Conservation (phyloP, 129 eudicot genomes). For the Flaveria brownii region DNA sequence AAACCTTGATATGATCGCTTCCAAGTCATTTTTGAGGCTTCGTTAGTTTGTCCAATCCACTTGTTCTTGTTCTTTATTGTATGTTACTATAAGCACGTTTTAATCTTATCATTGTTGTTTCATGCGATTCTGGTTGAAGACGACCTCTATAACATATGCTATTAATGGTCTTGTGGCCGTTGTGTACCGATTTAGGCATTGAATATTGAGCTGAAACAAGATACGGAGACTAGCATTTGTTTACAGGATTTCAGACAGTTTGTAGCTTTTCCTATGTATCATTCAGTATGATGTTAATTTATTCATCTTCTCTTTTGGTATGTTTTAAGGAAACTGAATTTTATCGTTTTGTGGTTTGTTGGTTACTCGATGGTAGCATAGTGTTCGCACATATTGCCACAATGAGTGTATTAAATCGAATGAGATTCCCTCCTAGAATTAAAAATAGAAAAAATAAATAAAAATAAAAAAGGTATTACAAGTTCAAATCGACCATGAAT, state of each 20-base stretch:
- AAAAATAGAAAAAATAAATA: too few relatives aligned
- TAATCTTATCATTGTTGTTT: neutral
- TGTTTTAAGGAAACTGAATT: neutral
- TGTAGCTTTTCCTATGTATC: slow-evolving; percentile 12
- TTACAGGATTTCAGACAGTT: slow-evolving; percentile 16
- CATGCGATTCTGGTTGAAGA: neutral
- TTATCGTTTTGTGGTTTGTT: neutral
- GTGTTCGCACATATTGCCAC: too few relatives aligned
- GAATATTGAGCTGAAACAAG: slow-evolving; percentile 22
- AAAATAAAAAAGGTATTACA: too few relatives aligned
- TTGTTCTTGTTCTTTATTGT: slow-evolving; percentile 15
- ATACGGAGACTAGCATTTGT: neutral
- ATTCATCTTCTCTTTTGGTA: neutral
- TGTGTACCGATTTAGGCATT: neutral
- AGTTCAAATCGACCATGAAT: too few relatives aligned
- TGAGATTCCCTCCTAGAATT: too few relatives aligned
- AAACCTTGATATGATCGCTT: slow-evolving; percentile 49
- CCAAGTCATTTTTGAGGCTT: slow-evolving; percentile 19
- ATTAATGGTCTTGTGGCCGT: slow-evolving; percentile 10
- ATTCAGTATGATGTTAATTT: neutral
- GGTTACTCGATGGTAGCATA: too few relatives aligned
- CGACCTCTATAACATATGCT: neutral
- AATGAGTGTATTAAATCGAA: too few relatives aligned
- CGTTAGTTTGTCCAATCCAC: neutral
- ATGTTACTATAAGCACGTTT: slow-evolving; percentile 11